These are phyloP conservation scores for Pseudomassariella vexata DNA, from an alignment of 2,329 filamentous ascomycete species.

Conservation along the genomic window DNA sequence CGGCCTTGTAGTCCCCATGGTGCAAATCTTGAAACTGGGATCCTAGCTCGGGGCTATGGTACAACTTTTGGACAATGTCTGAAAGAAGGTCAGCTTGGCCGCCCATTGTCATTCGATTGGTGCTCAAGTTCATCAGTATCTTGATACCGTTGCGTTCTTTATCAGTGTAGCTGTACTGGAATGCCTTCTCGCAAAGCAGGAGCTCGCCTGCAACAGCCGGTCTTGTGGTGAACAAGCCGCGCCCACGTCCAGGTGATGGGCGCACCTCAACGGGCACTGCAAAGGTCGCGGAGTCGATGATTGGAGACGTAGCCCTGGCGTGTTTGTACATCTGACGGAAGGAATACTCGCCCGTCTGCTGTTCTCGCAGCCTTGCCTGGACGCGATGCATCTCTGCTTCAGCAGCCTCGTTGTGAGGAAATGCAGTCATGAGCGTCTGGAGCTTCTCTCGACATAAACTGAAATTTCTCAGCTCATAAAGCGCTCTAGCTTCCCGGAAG, in stretches of 20 bases:
- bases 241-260: constrained; percentile 32
- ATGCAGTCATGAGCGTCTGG: constrained; percentile 20
- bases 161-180: constrained; percentile 31
- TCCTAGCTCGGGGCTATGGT: constrained; percentile 29
- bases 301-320: constrained; percentile 27
- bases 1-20: constrained; percentile 32
- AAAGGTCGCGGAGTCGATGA: constrained; percentile 43
- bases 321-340: constrained; percentile 31
- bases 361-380: constrained; percentile 28
- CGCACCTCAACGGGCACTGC: constrained; percentile 33
- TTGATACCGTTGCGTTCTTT: constrained; percentile 12
- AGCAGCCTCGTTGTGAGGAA: constrained; percentile 27
- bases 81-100: constrained; percentile 34
- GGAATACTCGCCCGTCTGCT: constrained; percentile 30
- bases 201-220: constrained; percentile 43
- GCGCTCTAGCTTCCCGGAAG: constrained; percentile 36
- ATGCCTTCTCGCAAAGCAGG: constrained; percentile 51
- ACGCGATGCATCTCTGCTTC: constrained; percentile 22
- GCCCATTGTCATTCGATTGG: constrained; percentile 24
- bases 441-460: constrained; percentile 28
- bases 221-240: constrained; percentile 44
- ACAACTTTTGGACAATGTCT: constrained; percentile 37
- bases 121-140: constrained; percentile 31
- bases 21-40: constrained; percentile 29
- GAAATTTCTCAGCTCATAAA: constrained; percentile 36